A percentile compares a stretch with the other conserved stretches of the same genome.
Evolutionary conservation across 495 filamentous ascomycete genomes (phyloP).

Genomic region (Penicillium nucicola): DNA sequence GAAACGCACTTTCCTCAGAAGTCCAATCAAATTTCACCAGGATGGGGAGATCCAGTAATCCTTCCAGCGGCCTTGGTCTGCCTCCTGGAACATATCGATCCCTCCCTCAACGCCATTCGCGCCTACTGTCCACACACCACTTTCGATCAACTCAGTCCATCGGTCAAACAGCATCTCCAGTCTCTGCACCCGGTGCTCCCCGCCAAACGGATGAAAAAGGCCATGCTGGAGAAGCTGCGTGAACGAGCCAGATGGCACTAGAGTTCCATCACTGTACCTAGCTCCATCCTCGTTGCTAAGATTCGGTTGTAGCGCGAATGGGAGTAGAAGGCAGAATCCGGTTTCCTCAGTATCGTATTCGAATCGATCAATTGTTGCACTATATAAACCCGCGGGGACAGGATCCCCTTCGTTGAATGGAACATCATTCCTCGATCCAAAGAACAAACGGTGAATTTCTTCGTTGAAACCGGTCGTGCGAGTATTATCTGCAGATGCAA

Average conservation of each 20-base stretch:
- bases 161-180: conserved; percentile 28
- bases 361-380: conserved; percentile 8
- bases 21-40: too few species aligned
- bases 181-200: conserved; percentile 29
- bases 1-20: too few species aligned
- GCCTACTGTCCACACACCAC: conserved; percentile 39
- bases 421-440: neutral
- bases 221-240: conserved; percentile 39
- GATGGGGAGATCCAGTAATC: conserved; percentile 32
- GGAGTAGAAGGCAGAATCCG: conserved; percentile 19
- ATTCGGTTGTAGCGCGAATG: conserved; percentile 13
- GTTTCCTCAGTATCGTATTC: conserved; percentile 11
- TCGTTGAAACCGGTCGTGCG: conserved; percentile 16
- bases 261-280: conserved; percentile 31
- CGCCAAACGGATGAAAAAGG: conserved; percentile 32
- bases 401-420: conserved; percentile 13
- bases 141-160: conserved; percentile 37
- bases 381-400: conserved; percentile 19
- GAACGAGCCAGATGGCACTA: conserved; percentile 14
- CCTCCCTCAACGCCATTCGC: conserved; percentile 33
- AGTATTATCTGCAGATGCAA: conserved; percentile 8
- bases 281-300: conserved; percentile 9
- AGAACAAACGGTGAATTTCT: conserved; percentile 6
- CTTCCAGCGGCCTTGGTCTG: conserved; percentile 23
- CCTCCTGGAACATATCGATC: conserved; percentile 40